These are phyloP conservation scores for Chaetomium fimeti DNA, from an alignment of 495 filamentous ascomycete genomes.

Conservation along the genomic window DNA sequence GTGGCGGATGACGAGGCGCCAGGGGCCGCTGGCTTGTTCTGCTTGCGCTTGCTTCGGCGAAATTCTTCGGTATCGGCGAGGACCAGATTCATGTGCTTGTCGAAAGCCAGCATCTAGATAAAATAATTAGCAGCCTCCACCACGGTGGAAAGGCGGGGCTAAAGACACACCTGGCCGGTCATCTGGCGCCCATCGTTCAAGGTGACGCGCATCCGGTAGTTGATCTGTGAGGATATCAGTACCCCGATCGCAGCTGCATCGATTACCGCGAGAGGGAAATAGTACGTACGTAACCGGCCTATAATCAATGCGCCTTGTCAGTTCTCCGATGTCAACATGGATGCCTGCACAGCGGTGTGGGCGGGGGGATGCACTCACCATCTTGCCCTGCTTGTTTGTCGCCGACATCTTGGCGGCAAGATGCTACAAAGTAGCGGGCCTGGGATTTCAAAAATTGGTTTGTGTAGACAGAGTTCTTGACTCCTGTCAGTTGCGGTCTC, in stretches of 20 bases:
- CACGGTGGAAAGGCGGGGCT: background rate
- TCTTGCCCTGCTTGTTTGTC: slow-evolving; percentile 97
- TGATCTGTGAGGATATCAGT: slow-evolving; percentile 68
- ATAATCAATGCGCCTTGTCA: slow-evolving; percentile 58
- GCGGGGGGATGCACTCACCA: slow-evolving; percentile 66
- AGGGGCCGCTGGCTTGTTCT: slow-evolving; percentile 70
- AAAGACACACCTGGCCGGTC: slow-evolving; percentile 74
- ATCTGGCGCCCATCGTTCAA: slow-evolving; percentile 95
- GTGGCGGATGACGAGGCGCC: slow-evolving; percentile 53
- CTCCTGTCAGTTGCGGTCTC: slow-evolving; percentile 30
- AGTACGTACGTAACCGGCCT: slow-evolving; percentile 95
- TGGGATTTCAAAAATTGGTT: slow-evolving; percentile 55
- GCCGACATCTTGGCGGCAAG: slow-evolving; percentile 69
- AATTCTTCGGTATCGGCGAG: slow-evolving; percentile 99
- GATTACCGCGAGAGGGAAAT: background rate
- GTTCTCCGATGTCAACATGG: slow-evolving; percentile 63
- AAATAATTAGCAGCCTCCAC: slow-evolving; percentile 27
- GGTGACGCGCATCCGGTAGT: slow-evolving; percentile 97
- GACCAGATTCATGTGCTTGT: slow-evolving; percentile 94
- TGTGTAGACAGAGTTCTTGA: slow-evolving; percentile 33
- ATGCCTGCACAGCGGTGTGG: slow-evolving; percentile 42
- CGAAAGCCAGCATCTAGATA: slow-evolving; percentile 41
- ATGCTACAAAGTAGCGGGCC: slow-evolving; percentile 66
- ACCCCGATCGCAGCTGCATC: slow-evolving; percentile 3
- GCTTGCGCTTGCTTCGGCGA: slow-evolving; percentile 88